phyloP scores from a whole-genome alignment of 208 protist genomes.

The Acanthamoeba culbertsoni region DNA sequence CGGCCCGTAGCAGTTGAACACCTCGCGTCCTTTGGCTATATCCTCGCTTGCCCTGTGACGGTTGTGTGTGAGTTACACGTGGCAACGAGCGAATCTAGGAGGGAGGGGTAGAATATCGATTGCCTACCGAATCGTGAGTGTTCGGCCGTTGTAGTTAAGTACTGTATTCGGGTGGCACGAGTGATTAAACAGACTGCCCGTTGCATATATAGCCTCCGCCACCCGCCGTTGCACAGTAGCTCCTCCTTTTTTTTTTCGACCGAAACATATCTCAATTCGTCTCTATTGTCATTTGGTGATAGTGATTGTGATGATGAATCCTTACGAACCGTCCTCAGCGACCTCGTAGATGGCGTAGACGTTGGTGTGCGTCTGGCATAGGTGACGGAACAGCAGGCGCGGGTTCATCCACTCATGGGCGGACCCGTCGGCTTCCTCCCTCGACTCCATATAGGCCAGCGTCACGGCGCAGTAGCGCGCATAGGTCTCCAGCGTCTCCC shows the following conservation, averaged over 20 bases:
- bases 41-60: background rate
- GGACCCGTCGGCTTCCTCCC: background rate
- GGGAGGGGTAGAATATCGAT: background rate
- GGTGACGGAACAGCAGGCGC: background rate
- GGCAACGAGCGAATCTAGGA: background rate
- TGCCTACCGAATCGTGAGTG: background rate
- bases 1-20: background rate
- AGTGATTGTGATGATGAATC: too few relatives aligned
- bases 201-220: background rate
- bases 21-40: background rate
- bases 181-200: constrained; percentile 12
- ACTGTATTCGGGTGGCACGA: background rate
- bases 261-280: background rate
- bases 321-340: background rate
- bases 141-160: background rate
- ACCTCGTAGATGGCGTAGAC: constrained; percentile 22
- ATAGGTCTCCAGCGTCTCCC: background rate
- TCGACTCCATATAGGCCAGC: background rate
- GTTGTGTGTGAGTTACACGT: background rate
- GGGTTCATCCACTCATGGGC: background rate
- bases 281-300: background rate
- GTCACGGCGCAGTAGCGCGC: background rate
- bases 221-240: background rate
- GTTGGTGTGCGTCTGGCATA: constrained; percentile 19
- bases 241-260: background rate